phyloP scores from a whole-genome alignment of 768 basidiomycete genomes.

The Agaricus subrufescens region DNA sequence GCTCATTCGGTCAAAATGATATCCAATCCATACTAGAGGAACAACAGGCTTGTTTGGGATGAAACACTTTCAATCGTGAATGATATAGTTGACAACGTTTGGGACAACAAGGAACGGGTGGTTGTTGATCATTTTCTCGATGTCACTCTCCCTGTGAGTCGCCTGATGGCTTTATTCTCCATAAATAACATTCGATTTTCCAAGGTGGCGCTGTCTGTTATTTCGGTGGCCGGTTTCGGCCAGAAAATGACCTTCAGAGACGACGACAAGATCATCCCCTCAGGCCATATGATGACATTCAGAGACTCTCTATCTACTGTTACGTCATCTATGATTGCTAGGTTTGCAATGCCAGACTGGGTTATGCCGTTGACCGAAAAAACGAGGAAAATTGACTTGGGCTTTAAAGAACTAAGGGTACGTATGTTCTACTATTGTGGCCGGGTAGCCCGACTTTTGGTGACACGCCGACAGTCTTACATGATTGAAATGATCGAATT shows the following conservation, averaged over 20 bases:
- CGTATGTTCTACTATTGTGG: slow-evolving; percentile 3
- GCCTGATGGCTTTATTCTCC: not conserved
- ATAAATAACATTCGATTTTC: not conserved
- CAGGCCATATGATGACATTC: slow-evolving; percentile 44
- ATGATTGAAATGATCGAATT: slow-evolving; percentile 48
- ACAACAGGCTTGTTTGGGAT: slow-evolving; percentile 46
- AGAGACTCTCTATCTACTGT: slow-evolving; percentile 44
- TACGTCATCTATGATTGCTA: slow-evolving; percentile 30
- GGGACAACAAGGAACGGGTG: slow-evolving; percentile 37
- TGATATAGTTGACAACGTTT: slow-evolving; percentile 42
- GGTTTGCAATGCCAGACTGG: slow-evolving; percentile 34
- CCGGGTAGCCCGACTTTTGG: not conserved
- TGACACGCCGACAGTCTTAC: slow-evolving; percentile 21
- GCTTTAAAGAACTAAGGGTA: slow-evolving; percentile 37
- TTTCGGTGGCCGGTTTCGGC: slow-evolving; percentile 55
- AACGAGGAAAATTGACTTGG: slow-evolving; percentile 25
- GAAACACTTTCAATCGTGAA: slow-evolving; percentile 35
- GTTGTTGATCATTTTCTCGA: slow-evolving; percentile 44
- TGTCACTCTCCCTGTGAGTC: slow-evolving; percentile 46
- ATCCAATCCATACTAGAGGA: slow-evolving; percentile 24
- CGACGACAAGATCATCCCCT: slow-evolving; percentile 27
- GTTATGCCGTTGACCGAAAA: slow-evolving; percentile 29
- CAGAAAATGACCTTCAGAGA: slow-evolving; percentile 42
- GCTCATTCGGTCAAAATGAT: not conserved
- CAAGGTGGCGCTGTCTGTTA: slow-evolving; percentile 52